Base-by-base conservation (phyloP, 1,139 yeast genomes). In the Yamadazyma oceani region DNA sequence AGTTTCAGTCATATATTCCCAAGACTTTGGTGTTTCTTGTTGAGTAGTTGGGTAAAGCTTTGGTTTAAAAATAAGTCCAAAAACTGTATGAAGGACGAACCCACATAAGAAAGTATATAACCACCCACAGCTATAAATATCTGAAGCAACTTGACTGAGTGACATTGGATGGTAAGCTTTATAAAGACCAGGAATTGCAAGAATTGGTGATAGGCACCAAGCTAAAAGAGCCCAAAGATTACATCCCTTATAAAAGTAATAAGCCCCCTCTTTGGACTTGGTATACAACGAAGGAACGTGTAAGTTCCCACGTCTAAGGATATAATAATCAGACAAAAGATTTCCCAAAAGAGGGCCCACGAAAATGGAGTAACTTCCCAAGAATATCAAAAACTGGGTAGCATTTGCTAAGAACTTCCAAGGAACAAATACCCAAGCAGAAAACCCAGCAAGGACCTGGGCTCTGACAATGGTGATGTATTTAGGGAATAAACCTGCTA, bases 381-480 rank as follows among this genome's bases (percentile, higher is more conserved):
- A 46, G 31, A 47, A 47, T 5, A 36, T 44, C 17, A 47, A 23
- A 29, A 47, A 47, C 14, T 39, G 33, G 3, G 40, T 26, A 7
- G 51, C 51, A 40, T 45, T 41, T 6, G 49, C 50, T 21, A 47
- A 40, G 36, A 47, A 44, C 24, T 39, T 47, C 51, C 51, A 47
- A 13, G 51, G 51, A 30, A 47, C 51, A 37, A 47, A 42, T 11
- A 48, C 50, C 51, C 51, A 47, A 16, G 44, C 38, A 22, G 44
- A 34, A 23, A 47, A 19, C 12, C 51, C 50, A 22, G 45, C 41
- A 10, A 47, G 33, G 16, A 47, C 37, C 34, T 47, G 51, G 10
- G 49, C 50, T 28, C 51, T 34, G 16, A 47, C 38, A 27, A 47
- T 47, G n/a, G 41, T 47, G 30, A 47, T 42, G 25, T 47, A 47